Evolutionary conservation across 441 rosid species (phyloP), one percentile per base, ranked within the genome.

Genomic region (Brassica hybrid): DNA sequence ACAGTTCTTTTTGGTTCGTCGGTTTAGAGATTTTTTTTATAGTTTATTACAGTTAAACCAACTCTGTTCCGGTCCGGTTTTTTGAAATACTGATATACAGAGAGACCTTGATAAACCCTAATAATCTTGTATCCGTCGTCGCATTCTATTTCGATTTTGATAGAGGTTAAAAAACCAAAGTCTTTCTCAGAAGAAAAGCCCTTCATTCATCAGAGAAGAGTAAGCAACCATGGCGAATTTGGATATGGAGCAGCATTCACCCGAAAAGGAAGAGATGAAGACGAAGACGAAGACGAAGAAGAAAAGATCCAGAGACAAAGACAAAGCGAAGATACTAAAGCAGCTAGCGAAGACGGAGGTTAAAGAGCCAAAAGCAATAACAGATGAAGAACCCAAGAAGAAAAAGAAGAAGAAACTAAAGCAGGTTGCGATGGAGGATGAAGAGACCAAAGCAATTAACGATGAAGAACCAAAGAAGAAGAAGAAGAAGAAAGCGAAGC

Each of bases 181-280:
- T 13, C 16, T 10, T 18, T 38, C 32, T 41, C 32, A 32, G 62
- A 11, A 54, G 52, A 57, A 19, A 18, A 69, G 14, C 56, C 38
- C 14, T 58, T 58, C 32, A 21, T 43, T 66, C 69, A 19, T 43
- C 52, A 7, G 34, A 57, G 14, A 10, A 21, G 77, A 56, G 13
- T 2, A 38, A 71, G 72, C 60, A 78, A 59, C 4, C 65, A 78
- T 78, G 81, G 74, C 25, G 70, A 11, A 78, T 67, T 38, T 61
- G 77, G 66, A 36, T 14, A 13, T 18, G 70, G 81, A 67, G 71
- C 73, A 78, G 43, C 58, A 72, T 48, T 72, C 77, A 78, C 66
- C 68, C 6, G 65, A 50, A n/a, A 50, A n/a, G 75, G 80, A 74
- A 67, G 73, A 57, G 84, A 63, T 38, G 82, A 74, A 11, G 82